A percentile compares a stretch with the other conserved stretches of the same genome.
These are phyloP conservation scores for Xerocomellus chrysenteron DNA, from an alignment of 768 basidiomycete species.

Conservation along the genomic window DNA sequence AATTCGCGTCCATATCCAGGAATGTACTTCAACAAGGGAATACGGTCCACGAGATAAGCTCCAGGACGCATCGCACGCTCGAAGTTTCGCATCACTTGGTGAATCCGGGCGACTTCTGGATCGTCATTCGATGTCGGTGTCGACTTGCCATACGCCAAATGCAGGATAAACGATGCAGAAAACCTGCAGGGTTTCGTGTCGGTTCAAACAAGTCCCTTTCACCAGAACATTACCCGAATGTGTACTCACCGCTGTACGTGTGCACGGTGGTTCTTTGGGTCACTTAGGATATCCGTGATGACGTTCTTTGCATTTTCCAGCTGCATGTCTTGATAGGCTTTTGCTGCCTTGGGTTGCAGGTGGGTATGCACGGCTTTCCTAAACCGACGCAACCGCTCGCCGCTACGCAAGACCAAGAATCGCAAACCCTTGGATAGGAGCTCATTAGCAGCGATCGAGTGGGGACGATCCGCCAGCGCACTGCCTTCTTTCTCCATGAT, in stretches of 20 bases:
- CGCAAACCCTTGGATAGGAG: conserved; percentile 52
- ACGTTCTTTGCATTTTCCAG: conserved; percentile 31
- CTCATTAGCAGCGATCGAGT: conserved; percentile 51
- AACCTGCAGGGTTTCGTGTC: conserved; percentile 16
- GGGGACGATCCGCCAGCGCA: conserved; percentile 48
- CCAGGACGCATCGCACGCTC: conserved; percentile 31
- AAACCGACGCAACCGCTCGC: conserved; percentile 48
- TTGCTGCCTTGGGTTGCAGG: conserved; percentile 46
- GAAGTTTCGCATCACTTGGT: conserved; percentile 21
- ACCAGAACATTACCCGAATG: no score
- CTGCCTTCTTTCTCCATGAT: conserved; percentile 62
- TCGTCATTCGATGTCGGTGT: conserved; percentile 21
- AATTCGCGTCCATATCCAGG: conserved; percentile 58
- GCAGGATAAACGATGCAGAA: conserved; percentile 23
- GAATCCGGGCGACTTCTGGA: conserved; percentile 21
- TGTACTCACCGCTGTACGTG: conserved; percentile 48
- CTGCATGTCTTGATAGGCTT: conserved; percentile 44
- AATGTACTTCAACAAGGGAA: conserved; percentile 41
- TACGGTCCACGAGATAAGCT: conserved; percentile 33
- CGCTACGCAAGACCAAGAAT: conserved; percentile 34
- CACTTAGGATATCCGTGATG: conserved; percentile 30
- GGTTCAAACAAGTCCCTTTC: neutral
- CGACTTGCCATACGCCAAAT: conserved; percentile 26
- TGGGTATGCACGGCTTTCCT: conserved; percentile 52
- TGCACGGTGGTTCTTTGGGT: conserved; percentile 36